These are phyloP conservation scores for Erysimum cheiranthoides DNA, from an alignment of 345 rosid species.

Conservation along the genomic window DNA sequence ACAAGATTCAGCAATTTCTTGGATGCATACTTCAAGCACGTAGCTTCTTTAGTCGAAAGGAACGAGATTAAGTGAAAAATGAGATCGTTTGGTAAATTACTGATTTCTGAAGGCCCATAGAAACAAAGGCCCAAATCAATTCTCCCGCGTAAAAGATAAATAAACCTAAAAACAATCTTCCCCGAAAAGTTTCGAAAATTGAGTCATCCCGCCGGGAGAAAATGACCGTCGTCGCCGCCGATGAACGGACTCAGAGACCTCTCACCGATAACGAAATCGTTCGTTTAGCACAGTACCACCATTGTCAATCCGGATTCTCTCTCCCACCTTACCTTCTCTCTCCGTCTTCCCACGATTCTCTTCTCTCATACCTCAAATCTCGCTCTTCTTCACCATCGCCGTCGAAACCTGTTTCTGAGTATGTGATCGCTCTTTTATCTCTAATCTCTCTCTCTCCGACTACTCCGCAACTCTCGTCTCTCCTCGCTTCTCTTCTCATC, in stretches of 20 bases:
- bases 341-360: slow-evolving; percentile 53
- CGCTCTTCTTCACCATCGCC: slow-evolving; percentile 64
- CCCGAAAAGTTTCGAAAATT: slow-evolving; percentile 18
- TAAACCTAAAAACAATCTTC: slow-evolving; percentile 11
- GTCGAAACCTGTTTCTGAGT: slow-evolving; percentile 65
- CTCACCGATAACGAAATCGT: slow-evolving; percentile 63
- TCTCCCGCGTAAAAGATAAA: slow-evolving; percentile 39
- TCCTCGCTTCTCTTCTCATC: slow-evolving; percentile 69
- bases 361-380: slow-evolving; percentile 58
- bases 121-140: background rate
- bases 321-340: slow-evolving; percentile 62
- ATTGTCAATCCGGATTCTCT: slow-evolving; percentile 43
- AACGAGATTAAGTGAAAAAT: background rate
- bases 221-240: slow-evolving; percentile 35
- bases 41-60: background rate
- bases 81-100: background rate
- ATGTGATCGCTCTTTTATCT: slow-evolving; percentile 62
- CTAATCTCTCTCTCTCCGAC: slow-evolving; percentile 63
- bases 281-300: slow-evolving; percentile 57
- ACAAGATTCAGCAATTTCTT: background rate
- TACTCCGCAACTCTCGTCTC: slow-evolving; percentile 54
- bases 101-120: background rate
- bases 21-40: background rate
- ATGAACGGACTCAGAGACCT: slow-evolving; percentile 39
- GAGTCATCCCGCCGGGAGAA: slow-evolving; percentile 35